phyloP scores from a whole-genome alignment of 305 asterid genomes.

The Fraxinus sp. region DNA sequence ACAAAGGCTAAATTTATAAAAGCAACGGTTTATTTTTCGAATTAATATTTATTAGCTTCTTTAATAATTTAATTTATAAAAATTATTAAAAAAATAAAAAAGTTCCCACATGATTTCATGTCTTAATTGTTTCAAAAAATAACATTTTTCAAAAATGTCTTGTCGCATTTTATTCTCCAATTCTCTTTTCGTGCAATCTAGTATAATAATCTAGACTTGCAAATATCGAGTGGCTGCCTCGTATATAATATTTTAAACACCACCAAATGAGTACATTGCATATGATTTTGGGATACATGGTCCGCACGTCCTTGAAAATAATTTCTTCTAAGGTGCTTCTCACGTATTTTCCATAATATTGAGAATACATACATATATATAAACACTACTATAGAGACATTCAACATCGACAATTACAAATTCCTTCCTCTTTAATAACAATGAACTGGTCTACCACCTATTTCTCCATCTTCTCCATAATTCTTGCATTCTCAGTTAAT shows the following conservation, averaged over 20 bases:
- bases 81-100: too few relatives aligned
- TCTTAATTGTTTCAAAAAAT: not conserved
- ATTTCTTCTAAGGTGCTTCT: not conserved
- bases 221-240: not conserved
- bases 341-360: constrained; percentile 11
- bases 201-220: not conserved
- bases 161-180: not conserved
- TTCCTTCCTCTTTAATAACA: not conserved
- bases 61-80: not conserved
- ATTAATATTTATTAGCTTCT: not conserved
- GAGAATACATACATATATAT: not conserved
- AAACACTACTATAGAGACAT: not conserved
- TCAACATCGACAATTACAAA: not conserved
- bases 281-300: not conserved
- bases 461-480: not conserved
- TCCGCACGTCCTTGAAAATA: constrained; percentile 6
- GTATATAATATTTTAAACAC: not conserved
- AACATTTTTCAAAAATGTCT: not conserved
- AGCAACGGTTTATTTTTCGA: not conserved
- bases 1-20: not conserved
- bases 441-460: not conserved
- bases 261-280: not conserved
- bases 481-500: not conserved
- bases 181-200: not conserved
- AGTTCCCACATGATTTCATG: not conserved